A percentile compares a stretch with the other conserved stretches of the same genome.
Conservation (phyloP, 345 rosid species). For the Boechera divaricarpa region DNA sequence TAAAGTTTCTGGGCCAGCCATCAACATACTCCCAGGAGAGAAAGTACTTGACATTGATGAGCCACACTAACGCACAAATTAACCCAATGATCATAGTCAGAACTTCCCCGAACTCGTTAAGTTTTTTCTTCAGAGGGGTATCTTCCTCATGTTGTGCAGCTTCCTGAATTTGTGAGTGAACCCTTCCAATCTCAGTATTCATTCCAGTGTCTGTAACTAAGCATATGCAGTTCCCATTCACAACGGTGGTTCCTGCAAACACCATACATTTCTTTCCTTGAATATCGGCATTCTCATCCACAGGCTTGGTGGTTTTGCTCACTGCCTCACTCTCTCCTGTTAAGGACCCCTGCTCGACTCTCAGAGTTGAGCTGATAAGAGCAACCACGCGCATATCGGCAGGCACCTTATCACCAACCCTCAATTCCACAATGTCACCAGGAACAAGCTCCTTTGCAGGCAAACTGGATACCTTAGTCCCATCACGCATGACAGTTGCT, state of each 20-base stretch:
- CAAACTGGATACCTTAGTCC: constrained; percentile 50
- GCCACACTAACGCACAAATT: constrained; percentile 88
- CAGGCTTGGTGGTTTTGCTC: constrained; percentile 72
- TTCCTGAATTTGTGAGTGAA: constrained; percentile 93
- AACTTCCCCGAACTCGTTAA: constrained; percentile 86
- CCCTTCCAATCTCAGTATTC: constrained; percentile 88
- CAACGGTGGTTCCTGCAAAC: constrained; percentile 89
- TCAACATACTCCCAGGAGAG: constrained; percentile 91
- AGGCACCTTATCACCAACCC: constrained; percentile 88
- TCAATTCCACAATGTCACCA: constrained; percentile 76
- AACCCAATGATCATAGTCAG: constrained; percentile 84
- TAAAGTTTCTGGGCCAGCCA: constrained; percentile 88
- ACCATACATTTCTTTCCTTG: constrained; percentile 91
- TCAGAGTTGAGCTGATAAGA: constrained; percentile 76
- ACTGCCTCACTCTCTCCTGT: constrained; percentile 96
- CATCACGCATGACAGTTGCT: constrained; percentile 73
- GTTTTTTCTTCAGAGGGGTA: constrained; percentile 91
- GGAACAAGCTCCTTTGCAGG: constrained; percentile 87
- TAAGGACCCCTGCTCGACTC: constrained; percentile 88
- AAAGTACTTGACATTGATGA: constrained; percentile 90
- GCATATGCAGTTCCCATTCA: constrained; percentile 84
- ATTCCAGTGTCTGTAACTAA: constrained; percentile 81
- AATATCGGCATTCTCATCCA: constrained; percentile 69
- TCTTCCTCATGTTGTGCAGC: constrained; percentile 87
- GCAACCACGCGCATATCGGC: constrained; percentile 81